Base-by-base conservation (phyloP, 2,329 filamentous ascomycete genomes). In the Catunica adiposa region DNA sequence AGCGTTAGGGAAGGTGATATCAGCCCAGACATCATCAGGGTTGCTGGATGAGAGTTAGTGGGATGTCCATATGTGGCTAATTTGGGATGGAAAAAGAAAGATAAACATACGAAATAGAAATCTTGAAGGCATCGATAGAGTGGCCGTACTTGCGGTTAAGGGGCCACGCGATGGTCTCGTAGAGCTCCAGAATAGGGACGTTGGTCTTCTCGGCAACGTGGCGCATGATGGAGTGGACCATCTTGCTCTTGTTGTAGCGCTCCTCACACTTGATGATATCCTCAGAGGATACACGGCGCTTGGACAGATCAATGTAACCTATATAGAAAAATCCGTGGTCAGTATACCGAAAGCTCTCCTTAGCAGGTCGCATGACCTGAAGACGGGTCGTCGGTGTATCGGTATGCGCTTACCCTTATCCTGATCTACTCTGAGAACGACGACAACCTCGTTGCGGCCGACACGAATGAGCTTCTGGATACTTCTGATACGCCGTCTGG, bases 201-300 rank as follows among this genome's bases (percentile, higher is more conserved):
- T 86, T 82, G 46, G 89, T 94, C 79, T 96, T 96, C 75, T 98
- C 89, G 62, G 92, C 90, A 60, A 98, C 92, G 70, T 98, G 92
- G 69, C 90, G 84, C 86, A 98, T 90, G 71, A 98, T 96, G 55
- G 88, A 94, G 72, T 98, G 92, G 42, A 97, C 92, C 77, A 95
- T 94, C 77, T 98, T 98, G 76, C 88, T 87, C 83, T 98, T 98
- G 80, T 98, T 98, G 79, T 96, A 98, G 64, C 92, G 82, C 75
- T 98, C 92, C 69, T 98, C 92, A 69, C 94, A 98, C 75, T 96
- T 96, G 64, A 95, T 78, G 61, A 97, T 92, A 74, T 98, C 92
- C 70, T 98, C 92, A 47, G 92, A 86, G 46, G 89, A 96, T 59
- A 98, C 92, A 74, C 92, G 85, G 67, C 92, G 89, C 78, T 98